Base-by-base conservation (phyloP, 306 rosid genomes). In the Sindora glabra region DNA sequence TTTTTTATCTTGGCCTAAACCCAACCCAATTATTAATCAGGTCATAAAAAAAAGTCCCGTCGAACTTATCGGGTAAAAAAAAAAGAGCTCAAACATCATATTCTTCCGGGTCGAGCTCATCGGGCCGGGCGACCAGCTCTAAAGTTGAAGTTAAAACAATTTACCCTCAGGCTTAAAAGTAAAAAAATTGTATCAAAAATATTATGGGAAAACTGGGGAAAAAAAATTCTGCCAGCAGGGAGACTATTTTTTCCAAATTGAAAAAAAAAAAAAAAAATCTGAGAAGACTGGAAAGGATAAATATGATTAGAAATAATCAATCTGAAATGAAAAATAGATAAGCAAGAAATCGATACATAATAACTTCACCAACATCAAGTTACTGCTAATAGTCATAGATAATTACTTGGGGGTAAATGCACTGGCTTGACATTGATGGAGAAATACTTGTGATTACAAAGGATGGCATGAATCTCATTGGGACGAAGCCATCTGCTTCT, bases 401-500 rank as follows among this genome's bases (percentile, higher is more conserved):
- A 48, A 64, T 81, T 84, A 94, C 99, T 82, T 84, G 61, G 62
- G 42, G 99, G 99, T 61, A 89, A 72, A 78, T 75, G 74, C 84
- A 82, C 76, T 66, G 99, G 99, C 79, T 89, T 94, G 79, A 81
- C 94, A 59, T 56, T 15, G 74, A 94, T 79, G 78, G 57, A 59
- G 74, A 94, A 94, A 75, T 79, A 46, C 75, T 84, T 89, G 87
- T 73, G 13, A 74, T 94, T 94, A 66, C 77, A 86, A 16, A 94
- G 94, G 45, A 94, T 73, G 41, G 97, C 99, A 62, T 82, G 84
- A 71, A 94, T 94, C 74, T 94, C 99, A 71, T 94, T 94, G 48
- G 99, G 94, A 39, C 97, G 99, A 66, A 94, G 97, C 99, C 99
- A 94, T 74, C 99, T 77, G 62, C 72, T 13, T 39, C 64, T 65